phyloP scores from a whole-genome alignment of 2,329 filamentous ascomycete species.

The Chaetomium sp. region DNA sequence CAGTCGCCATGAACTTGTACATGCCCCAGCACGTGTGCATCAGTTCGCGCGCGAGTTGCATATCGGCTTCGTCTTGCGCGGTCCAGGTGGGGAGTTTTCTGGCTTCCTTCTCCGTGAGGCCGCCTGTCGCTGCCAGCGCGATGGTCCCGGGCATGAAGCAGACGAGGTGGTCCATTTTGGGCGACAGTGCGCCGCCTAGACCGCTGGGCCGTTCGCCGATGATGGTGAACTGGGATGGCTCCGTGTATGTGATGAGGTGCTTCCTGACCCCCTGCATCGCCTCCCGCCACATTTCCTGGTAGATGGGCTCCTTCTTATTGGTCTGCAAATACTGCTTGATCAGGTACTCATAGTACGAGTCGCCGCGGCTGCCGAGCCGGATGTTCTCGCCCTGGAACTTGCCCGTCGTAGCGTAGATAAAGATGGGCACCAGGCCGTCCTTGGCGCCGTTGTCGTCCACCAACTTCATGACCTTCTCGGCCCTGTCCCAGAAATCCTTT shows the following conservation, averaged over 20 bases:
- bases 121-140: conserved; percentile 81
- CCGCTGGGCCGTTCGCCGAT: conserved; percentile 83
- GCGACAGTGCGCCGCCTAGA: conserved; percentile 63
- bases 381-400: conserved; percentile 83
- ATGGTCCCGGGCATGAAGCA: conserved; percentile 98
- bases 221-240: conserved; percentile 78
- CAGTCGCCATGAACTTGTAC: conserved; percentile 87
- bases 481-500: conserved; percentile 86
- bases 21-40: conserved; percentile 98
- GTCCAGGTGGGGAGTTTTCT: conserved; percentile 73
- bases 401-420: conserved; percentile 77
- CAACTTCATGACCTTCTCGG: conserved; percentile 87
- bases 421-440: conserved; percentile 90
- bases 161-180: conserved; percentile 98
- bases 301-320: conserved; percentile 79
- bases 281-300: conserved; percentile 92
- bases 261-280: conserved; percentile 83
- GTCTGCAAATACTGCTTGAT: conserved; percentile 99
- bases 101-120: conserved; percentile 73
- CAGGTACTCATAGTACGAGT: conserved; percentile 98
- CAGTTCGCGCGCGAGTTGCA: conserved; percentile 82
- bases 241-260: conserved; percentile 87
- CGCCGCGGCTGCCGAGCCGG: conserved; percentile 86
- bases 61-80: conserved; percentile 79
- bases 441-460: conserved; percentile 78